phyloP scores from a whole-genome alignment of 148 eudicot genomes.

The Chenopodium suecicum region DNA sequence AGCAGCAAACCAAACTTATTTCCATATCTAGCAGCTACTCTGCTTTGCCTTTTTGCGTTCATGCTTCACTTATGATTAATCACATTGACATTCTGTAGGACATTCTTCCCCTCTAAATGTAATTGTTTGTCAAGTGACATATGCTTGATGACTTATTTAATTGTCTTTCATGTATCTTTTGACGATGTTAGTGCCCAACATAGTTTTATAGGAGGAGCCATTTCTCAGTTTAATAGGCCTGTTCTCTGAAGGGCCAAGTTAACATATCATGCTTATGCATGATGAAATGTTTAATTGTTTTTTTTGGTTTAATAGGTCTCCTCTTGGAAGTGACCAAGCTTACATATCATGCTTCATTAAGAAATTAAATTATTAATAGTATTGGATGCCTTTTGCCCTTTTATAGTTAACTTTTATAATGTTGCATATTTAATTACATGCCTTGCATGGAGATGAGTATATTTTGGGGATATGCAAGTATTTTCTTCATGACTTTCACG shows the following conservation, averaged over 20 bases:
- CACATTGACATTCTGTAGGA: background rate
- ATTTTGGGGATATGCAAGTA: background rate
- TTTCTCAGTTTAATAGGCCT: background rate
- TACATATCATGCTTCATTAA: background rate
- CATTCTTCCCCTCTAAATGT: background rate
- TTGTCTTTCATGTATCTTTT: background rate
- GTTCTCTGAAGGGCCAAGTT: background rate
- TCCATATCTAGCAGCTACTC: background rate
- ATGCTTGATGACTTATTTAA: background rate
- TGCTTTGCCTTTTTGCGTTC: background rate
- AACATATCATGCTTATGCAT: background rate
- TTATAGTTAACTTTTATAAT: too few species aligned
- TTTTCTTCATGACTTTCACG: background rate
- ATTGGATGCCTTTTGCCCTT: background rate
- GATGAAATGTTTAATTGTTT: too few species aligned
- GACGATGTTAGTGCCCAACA: background rate
- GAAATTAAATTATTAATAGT: background rate
- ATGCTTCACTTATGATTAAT: background rate
- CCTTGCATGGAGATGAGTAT: background rate
- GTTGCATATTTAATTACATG: background rate
- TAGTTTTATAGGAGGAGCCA: background rate
- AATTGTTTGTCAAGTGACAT: background rate
- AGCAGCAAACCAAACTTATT: background rate
- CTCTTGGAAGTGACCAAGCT: background rate
- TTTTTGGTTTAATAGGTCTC: background rate